A percentile compares a stretch with the other conserved stretches of the same genome.
These are phyloP conservation scores for Rhazya stricta DNA, from an alignment of 257 asterid genomes.

Conservation along the genomic window DNA sequence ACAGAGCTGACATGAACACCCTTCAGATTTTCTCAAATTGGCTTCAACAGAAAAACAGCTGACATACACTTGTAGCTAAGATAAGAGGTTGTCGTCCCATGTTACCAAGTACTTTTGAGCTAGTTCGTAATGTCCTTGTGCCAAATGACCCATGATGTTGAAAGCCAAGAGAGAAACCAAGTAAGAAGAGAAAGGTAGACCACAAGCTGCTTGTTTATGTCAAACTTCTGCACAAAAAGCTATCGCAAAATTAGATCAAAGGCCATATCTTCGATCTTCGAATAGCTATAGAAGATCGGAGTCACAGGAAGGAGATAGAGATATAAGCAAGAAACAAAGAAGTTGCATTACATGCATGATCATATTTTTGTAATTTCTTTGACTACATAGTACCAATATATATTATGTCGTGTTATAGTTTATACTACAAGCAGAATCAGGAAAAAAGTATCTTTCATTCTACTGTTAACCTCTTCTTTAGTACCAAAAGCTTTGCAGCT, in stretches of 20 bases:
- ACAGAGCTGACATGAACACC: slow-evolving; percentile 89
- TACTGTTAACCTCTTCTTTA: neutral
- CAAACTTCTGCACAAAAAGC: slow-evolving; percentile 6
- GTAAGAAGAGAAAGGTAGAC: neutral
- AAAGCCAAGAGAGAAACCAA: neutral
- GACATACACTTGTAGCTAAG: neutral
- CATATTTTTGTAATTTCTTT: neutral
- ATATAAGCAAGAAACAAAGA: neutral
- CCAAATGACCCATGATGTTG: slow-evolving; percentile 4
- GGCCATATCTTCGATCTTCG: neutral
- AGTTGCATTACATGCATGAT: neutral
- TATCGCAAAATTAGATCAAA: neutral
- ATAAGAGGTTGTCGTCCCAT: neutral
- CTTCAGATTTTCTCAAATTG: slow-evolving; percentile 63
- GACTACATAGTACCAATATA: neutral
- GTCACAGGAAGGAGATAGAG: slow-evolving; percentile 16
- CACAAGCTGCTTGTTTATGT: slow-evolving; percentile 11
- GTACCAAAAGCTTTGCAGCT: neutral
- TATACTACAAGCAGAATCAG: neutral
- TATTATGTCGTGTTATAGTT: neutral
- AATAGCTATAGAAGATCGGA: neutral
- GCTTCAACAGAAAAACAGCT: slow-evolving; percentile 37
- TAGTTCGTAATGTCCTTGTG: neutral
- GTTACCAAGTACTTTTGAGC: neutral
- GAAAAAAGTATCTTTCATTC: neutral